These are phyloP conservation scores for Geotrichum australiense DNA, from an alignment of 1,139 yeast species.

Conservation along the genomic window DNA sequence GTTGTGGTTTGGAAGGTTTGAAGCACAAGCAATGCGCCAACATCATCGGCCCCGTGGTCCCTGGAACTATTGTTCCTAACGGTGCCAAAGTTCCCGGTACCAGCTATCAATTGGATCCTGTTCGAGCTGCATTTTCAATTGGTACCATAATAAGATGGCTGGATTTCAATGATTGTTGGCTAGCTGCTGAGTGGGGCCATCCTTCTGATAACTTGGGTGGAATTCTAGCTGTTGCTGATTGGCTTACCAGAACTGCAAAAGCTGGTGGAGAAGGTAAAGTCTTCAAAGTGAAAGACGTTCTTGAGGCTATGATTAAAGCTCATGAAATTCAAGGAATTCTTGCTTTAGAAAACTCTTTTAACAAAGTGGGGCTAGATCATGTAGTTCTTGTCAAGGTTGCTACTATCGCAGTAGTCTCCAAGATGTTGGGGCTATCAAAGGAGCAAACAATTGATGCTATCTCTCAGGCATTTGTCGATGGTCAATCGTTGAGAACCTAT, in stretches of 20 bases:
- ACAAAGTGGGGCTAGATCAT: constrained; percentile 54
- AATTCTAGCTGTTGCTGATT: constrained; percentile 51
- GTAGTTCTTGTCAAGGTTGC: constrained; percentile 55
- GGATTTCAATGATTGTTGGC: constrained; percentile 57
- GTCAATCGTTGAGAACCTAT: constrained; percentile 51
- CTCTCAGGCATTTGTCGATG: constrained; percentile 56
- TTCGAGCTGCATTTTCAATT: constrained; percentile 50
- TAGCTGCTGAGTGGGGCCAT: constrained; percentile 63
- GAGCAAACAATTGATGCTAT: constrained; percentile 50
- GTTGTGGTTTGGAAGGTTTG: constrained; percentile 56
- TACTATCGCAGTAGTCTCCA: constrained; percentile 52
- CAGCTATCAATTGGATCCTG: constrained; percentile 44
- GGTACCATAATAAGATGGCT: constrained; percentile 54
- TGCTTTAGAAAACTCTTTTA: constrained; percentile 53
- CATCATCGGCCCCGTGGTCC: constrained; percentile 49
- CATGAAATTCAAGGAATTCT: constrained; percentile 55
- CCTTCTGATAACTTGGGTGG: constrained; percentile 57
- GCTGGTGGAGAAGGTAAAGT: constrained; percentile 37
- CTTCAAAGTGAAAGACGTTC: constrained; percentile 44
- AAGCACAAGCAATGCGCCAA: constrained; percentile 45
- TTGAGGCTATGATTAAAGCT: constrained; percentile 52
- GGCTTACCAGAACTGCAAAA: constrained; percentile 44
- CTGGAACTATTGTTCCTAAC: constrained; percentile 48
- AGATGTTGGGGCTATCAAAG: constrained; percentile 43
- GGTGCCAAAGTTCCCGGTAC: constrained; percentile 53